Base-by-base conservation (phyloP, 257 asterid species). In the Penstemon barbatus region DNA sequence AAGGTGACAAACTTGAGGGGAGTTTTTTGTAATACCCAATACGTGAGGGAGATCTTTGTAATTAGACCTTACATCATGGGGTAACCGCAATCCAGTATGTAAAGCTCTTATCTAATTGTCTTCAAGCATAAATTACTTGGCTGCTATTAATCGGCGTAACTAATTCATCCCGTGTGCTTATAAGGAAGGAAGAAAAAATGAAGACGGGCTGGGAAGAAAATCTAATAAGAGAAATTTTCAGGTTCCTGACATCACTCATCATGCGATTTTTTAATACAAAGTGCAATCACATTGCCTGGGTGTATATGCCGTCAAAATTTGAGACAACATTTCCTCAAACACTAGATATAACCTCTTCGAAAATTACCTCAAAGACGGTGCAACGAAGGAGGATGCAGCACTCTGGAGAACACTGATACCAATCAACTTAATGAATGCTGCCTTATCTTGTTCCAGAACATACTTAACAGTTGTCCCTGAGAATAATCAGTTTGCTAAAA, bases 341-440 rank as follows among this genome's bases (percentile, higher is more conserved):
- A 71, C 9, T 58, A 18, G 37, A 61, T 43, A 36, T 25, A 40
- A 5, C 6, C 3, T 45, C 8, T 25, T 40, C n/a, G 41, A 33
- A 56, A 66, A 68, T 46, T 82, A 94, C 99, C 97, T 91, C 80
- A 94, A 84, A 52, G 99, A 91, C 13, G 99, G 99, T 69, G 97
- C 99, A 64, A 94, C 83, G 66, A 94, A 91, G 70, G 99, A 91
- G 75, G 97, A 90, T 58, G 99, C 99, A 39, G 95, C 97, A 84
- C 99, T 94, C 77, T 94, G 99, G 75, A 94, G 92, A 81, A 94
- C 85, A 76, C 99, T 94, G 73, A 94, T 77, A 68, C 96, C 97
- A 77, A 94, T 89, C 86, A 94, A 77, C 81, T 81, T 91, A 65
- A 89, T 7, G 71, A 94, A 94, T 51, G 96, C 93, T 62, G 90